A percentile compares a stretch with the other conserved stretches of the same genome.
Conservation (phyloP, 306 rosid genomes). For the Abrus precatorius region DNA sequence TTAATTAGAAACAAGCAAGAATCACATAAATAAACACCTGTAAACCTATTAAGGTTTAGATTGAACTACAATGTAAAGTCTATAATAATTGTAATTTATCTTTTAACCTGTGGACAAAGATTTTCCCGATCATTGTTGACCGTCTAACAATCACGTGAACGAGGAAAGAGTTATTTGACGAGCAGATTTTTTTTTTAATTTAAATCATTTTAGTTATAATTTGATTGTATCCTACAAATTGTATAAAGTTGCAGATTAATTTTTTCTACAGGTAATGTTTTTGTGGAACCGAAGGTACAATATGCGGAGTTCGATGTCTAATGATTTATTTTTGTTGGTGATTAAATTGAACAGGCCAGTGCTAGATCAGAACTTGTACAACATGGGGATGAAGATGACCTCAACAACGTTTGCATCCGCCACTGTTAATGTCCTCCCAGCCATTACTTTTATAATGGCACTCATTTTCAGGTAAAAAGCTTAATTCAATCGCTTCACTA, state of each 20-base stretch:
- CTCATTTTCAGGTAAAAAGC: constrained; percentile 80
- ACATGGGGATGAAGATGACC: constrained; percentile 90
- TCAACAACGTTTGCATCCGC: constrained; percentile 96
- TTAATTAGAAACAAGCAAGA: no score
- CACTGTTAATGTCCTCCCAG: constrained; percentile 82
- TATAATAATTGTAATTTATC: not conserved
- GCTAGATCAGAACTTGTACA: constrained; percentile 91
- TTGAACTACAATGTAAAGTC: not conserved
- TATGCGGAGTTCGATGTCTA: not conserved
- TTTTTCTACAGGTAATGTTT: constrained; percentile 7
- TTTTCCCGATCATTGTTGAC: not conserved
- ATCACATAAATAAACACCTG: no score
- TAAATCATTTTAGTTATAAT: not conserved
- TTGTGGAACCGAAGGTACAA: not conserved
- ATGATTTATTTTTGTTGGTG: constrained; percentile 20
- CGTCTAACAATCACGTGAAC: not conserved
- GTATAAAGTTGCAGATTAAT: not conserved
- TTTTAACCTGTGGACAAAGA: not conserved
- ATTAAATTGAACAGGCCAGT: constrained; percentile 80
- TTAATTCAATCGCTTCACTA: constrained; percentile 38
- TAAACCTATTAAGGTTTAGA: no score
- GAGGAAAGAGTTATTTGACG: not conserved
- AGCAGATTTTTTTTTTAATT: not conserved
- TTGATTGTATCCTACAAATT: not conserved
- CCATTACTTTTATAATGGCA: constrained; percentile 92